Conservation (phyloP, 345 rosid species). For the Syzygium oleosum region DNA sequence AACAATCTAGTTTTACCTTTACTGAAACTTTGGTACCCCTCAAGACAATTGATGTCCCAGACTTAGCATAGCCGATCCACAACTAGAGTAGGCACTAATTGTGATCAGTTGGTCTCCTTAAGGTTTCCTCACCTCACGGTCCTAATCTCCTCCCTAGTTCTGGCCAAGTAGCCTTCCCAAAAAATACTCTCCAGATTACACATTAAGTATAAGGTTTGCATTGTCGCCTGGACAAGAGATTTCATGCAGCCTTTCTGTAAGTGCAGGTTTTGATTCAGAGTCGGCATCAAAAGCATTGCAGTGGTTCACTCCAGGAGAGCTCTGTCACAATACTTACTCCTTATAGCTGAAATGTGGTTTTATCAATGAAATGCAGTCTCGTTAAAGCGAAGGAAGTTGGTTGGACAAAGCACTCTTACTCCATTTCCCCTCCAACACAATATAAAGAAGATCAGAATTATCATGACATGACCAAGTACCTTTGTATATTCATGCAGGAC, state of each 20-base stretch:
- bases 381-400: background rate
- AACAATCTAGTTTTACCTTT: background rate
- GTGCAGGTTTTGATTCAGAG: conserved; percentile 32
- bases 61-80: background rate
- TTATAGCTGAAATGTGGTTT: conserved; percentile 38
- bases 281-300: conserved; percentile 39
- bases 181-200: background rate
- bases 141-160: background rate
- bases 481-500: conserved; percentile 63
- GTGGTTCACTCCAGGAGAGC: conserved; percentile 69
- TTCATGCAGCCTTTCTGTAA: conserved; percentile 43
- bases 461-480: conserved; percentile 17
- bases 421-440: background rate
- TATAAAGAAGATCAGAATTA: background rate
- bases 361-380: background rate
- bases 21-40: background rate
- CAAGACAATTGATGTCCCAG: background rate
- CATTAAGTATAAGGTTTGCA: background rate
- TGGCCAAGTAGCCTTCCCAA: background rate
- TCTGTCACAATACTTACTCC: conserved; percentile 61
- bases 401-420: background rate
- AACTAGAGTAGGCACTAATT: background rate
- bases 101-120: background rate
- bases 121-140: background rate
- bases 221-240: conserved; percentile 64